These are phyloP conservation scores for Calocybe cyanea DNA, from an alignment of 768 basidiomycete genomes.

Conservation along the genomic window DNA sequence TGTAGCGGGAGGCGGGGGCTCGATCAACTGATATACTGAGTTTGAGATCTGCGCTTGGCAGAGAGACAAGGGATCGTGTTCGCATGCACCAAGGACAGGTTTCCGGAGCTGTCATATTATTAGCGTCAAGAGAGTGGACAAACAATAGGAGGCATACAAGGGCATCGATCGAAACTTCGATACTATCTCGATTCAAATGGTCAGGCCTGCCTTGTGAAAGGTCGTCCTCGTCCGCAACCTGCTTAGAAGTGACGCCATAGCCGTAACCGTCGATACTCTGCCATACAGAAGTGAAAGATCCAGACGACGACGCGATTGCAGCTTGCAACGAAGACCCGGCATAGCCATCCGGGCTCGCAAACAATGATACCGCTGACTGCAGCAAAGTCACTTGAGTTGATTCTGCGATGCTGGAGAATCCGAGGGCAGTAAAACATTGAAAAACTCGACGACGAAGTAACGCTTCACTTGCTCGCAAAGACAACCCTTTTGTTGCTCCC, in stretches of 20 bases:
- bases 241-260: conserved; percentile 80
- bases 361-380: conserved; percentile 75
- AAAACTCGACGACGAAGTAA: conserved; percentile 81
- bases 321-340: conserved; percentile 84
- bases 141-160: conserved; percentile 47
- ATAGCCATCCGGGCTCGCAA: conserved; percentile 86
- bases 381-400: conserved; percentile 77
- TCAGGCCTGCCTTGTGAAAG: conserved; percentile 35
- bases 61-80: conserved; percentile 78
- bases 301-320: conserved; percentile 82
- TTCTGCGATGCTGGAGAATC: conserved; percentile 75
- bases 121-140: conserved; percentile 8
- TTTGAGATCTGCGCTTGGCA: conserved; percentile 49
- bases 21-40: conserved; percentile 43
- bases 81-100: conserved; percentile 79
- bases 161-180: conserved; percentile 76
- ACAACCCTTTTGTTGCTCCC: conserved; percentile 35
- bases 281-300: conserved; percentile 85
- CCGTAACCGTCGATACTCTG: conserved; percentile 84
- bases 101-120: conserved; percentile 50
- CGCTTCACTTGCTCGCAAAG: conserved; percentile 75
- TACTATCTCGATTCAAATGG: conserved; percentile 67
- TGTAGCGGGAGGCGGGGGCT: conserved; percentile 73
- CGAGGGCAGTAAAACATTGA: conserved; percentile 85
- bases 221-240: conserved; percentile 42